phyloP scores from a whole-genome alignment of 441 rosid species.

The Erodium texanum region DNA sequence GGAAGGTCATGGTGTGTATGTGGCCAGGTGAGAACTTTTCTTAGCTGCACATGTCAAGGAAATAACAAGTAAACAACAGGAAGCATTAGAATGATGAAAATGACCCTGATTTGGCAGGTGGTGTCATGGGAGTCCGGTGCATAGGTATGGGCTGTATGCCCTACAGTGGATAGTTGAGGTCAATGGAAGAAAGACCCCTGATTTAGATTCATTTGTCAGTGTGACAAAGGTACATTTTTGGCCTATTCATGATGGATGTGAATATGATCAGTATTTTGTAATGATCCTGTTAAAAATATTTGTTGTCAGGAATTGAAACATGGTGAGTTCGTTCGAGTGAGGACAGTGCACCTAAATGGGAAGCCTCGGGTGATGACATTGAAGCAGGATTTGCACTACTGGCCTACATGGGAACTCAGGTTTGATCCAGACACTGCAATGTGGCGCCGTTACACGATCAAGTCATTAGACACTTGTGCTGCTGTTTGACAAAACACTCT shows the following conservation, averaged over 20 bases:
- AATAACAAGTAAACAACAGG: background rate
- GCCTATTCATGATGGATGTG: no score
- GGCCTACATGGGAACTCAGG: conserved; percentile 94
- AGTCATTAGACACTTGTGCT: conserved; percentile 32
- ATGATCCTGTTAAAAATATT: conserved; percentile 6
- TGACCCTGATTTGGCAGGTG: conserved; percentile 52
- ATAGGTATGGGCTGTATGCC: conserved; percentile 80
- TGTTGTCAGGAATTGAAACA: conserved; percentile 62
- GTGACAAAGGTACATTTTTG: conserved; percentile 68
- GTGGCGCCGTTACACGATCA: conserved; percentile 63
- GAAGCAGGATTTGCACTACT: conserved; percentile 94
- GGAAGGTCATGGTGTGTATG: conserved; percentile 97
- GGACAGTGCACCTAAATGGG: conserved; percentile 75
- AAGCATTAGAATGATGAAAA: conserved; percentile 6
- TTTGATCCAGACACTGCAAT: conserved; percentile 69
- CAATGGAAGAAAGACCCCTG: conserved; percentile 74
- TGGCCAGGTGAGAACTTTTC: conserved; percentile 48
- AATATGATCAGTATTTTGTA: background rate
- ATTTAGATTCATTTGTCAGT: conserved; percentile 63
- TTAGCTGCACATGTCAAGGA: background rate
- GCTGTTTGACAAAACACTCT: no score
- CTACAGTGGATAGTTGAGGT: conserved; percentile 94
- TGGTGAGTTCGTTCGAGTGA: conserved; percentile 78
- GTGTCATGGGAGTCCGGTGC: conserved; percentile 87
- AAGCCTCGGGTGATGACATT: conserved; percentile 87